phyloP scores from a whole-genome alignment of 148 eudicot species.

The Simmondsia chinensis region DNA sequence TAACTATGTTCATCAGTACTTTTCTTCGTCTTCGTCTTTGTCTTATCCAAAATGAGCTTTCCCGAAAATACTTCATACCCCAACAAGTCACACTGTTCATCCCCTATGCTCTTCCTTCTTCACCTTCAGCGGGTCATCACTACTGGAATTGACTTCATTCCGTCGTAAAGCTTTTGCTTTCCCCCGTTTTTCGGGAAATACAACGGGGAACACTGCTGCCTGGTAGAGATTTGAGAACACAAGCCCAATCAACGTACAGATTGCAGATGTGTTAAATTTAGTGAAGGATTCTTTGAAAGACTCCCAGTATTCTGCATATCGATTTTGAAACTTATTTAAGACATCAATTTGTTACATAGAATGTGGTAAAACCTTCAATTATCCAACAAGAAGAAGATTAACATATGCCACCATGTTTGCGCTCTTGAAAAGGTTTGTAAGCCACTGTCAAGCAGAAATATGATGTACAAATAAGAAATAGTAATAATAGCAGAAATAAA shows the following conservation, averaged over 20 bases:
- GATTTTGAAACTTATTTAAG: slow-evolving; percentile 9
- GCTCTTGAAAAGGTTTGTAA: no score
- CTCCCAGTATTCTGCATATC: slow-evolving; percentile 72
- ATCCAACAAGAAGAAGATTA: no score
- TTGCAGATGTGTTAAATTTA: slow-evolving; percentile 64
- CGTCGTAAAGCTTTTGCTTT: slow-evolving; percentile 49
- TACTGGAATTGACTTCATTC: slow-evolving; percentile 25
- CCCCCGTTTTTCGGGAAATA: slow-evolving; percentile 89
- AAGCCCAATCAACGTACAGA: slow-evolving; percentile 75
- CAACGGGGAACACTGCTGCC: slow-evolving; percentile 91
- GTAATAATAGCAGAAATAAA: no score
- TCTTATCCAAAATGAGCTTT: slow-evolving; percentile 73
- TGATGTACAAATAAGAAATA: no score
- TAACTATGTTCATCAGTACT: slow-evolving; percentile 44
- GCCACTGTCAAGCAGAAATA: no score
- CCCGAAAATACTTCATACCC: slow-evolving; percentile 88
- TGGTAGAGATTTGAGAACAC: slow-evolving; percentile 78
- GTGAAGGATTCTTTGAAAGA: slow-evolving; percentile 60
- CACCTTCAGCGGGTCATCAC: slow-evolving; percentile 45
- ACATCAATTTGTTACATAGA: slow-evolving; percentile 16
- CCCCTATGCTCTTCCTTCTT: slow-evolving; percentile 86
- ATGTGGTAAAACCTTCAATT: slow-evolving; percentile 8
- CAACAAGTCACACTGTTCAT: slow-evolving; percentile 83
- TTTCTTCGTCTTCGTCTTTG: slow-evolving; percentile 45
- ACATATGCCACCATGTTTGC: no score